A percentile compares a stretch with the other conserved stretches of the same genome.
Evolutionary conservation across 257 asterid genomes (phyloP).

Genomic region (Solanum virginianum): DNA sequence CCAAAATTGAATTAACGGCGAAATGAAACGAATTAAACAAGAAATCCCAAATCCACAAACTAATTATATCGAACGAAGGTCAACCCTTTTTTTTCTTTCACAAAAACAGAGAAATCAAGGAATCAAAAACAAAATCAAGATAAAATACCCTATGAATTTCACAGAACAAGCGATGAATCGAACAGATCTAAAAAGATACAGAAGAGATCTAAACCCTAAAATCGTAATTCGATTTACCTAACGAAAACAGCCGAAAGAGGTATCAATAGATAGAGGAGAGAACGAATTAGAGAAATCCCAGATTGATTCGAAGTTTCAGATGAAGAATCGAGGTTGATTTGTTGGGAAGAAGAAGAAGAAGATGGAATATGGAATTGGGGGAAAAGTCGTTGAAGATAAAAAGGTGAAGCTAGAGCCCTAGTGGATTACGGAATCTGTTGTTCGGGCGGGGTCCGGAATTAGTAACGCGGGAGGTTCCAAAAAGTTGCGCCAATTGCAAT

Average conservation of each 20-base stretch:
- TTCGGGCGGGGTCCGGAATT: constrained; percentile 6
- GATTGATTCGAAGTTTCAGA: constrained; percentile 1
- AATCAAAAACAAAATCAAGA: background rate
- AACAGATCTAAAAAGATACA: background rate
- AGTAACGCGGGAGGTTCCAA: background rate
- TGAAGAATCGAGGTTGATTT: constrained; percentile 2
- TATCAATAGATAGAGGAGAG: constrained; percentile 5
- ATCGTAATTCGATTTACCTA: background rate
- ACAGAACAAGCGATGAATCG: background rate
- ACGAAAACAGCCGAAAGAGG: background rate
- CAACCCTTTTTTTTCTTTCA: background rate
- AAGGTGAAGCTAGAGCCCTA: constrained; percentile 1
- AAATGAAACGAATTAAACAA: background rate
- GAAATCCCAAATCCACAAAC: background rate
- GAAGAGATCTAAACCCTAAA: constrained; percentile 12
- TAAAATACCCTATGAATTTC: background rate
- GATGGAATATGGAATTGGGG: background rate
- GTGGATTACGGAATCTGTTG: background rate
- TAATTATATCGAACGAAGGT: background rate
- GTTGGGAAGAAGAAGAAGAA: background rate
- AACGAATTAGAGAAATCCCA: background rate
- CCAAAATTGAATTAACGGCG: background rate
- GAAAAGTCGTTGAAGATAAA: background rate
- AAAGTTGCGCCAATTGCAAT: background rate
- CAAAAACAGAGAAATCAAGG: background rate